Conservation (phyloP, 2,329 filamentous ascomycete genomes). For the Fusarium hostae region DNA sequence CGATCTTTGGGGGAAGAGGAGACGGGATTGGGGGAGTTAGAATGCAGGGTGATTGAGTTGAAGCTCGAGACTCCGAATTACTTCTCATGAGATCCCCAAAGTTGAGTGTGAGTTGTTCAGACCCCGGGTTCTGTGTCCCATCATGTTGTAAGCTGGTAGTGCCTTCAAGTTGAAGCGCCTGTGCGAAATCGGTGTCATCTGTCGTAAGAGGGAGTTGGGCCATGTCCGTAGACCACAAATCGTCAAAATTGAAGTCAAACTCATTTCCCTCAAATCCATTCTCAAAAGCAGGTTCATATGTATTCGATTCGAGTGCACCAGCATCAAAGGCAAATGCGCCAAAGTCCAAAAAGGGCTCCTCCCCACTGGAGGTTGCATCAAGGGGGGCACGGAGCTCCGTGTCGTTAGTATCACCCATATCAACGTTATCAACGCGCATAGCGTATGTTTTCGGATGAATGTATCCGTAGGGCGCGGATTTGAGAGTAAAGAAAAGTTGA, state of each 20-base stretch:
- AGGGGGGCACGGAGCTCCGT: background rate
- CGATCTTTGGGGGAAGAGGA: constrained; percentile 19
- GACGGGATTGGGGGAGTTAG: background rate
- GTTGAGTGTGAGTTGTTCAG: background rate
- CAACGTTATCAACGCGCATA: background rate
- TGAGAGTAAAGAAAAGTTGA: background rate
- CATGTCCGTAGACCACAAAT: background rate
- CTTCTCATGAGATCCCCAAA: background rate
- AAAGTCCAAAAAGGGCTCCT: background rate
- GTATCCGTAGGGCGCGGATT: constrained; percentile 1
- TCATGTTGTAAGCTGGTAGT: background rate
- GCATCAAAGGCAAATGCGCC: background rate
- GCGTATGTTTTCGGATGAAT: background rate
- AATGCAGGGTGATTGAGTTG: background rate
- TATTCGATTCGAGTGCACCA: background rate
- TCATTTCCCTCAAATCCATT: background rate
- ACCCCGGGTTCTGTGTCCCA: background rate
- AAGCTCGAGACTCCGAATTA: background rate
- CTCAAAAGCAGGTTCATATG: background rate
- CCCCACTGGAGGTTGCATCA: background rate
- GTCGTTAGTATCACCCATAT: background rate
- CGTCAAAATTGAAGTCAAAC: background rate
- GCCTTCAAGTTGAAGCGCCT: background rate
- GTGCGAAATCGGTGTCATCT: background rate
- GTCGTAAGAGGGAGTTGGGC: background rate